These are phyloP conservation scores for Malus sieversii DNA, from an alignment of 306 rosid genomes.

Conservation along the genomic window DNA sequence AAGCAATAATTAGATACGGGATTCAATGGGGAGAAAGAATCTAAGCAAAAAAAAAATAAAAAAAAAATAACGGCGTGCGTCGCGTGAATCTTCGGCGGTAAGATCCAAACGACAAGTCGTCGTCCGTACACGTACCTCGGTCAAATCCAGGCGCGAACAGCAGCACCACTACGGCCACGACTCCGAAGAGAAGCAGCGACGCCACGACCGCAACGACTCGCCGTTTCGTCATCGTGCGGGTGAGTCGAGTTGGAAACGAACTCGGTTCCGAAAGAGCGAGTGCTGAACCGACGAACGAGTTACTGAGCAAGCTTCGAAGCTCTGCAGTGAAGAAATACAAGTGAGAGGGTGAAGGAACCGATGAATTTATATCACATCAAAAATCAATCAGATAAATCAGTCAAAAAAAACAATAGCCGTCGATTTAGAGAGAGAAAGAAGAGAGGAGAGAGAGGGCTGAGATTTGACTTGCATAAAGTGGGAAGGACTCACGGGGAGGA, in stretches of 20 bases:
- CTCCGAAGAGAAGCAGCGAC: conserved; percentile 1
- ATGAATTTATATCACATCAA: conserved; percentile 18
- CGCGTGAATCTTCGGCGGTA: background rate
- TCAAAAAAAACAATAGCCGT: conserved; percentile 37
- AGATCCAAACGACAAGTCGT: background rate
- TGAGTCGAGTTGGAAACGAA: background rate
- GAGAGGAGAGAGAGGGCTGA: background rate
- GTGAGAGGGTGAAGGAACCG: background rate
- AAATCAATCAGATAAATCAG: conserved; percentile 8
- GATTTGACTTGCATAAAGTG: background rate
- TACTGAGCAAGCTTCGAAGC: background rate
- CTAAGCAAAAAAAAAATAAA: background rate
- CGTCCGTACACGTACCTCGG: conserved; percentile 25
- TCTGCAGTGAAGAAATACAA: background rate
- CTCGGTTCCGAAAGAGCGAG: background rate
- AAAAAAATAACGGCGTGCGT: background rate
- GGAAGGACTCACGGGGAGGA: background rate
- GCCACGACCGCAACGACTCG: background rate
- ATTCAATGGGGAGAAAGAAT: background rate
- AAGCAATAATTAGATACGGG: background rate
- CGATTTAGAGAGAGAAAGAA: conserved; percentile 17
- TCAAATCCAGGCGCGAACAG: conserved; percentile 11
- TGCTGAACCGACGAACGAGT: background rate
- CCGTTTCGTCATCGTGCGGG: background rate
- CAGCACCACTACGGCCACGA: background rate